A percentile compares a stretch with the other conserved stretches of the same genome.
Evolutionary conservation across 768 basidiomycete genomes (phyloP).

Genomic region (Xerocomellus amylosporus): DNA sequence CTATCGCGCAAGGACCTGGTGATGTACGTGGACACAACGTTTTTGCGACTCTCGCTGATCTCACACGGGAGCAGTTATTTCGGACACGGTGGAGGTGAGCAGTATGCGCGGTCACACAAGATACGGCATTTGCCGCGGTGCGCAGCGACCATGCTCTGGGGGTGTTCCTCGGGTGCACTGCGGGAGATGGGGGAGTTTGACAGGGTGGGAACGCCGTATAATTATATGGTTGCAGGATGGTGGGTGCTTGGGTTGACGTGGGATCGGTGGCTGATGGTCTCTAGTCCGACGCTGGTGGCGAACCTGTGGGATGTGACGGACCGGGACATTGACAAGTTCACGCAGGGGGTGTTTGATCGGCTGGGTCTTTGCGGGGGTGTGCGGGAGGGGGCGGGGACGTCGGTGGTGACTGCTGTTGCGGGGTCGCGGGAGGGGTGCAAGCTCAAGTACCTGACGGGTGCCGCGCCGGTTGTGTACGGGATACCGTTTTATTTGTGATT

Average conservation of each 20-base stretch:
- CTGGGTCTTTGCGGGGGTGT: conserved; percentile 45
- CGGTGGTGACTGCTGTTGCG: conserved; percentile 75
- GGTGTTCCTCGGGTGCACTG: conserved; percentile 90
- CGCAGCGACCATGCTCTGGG: conserved; percentile 96
- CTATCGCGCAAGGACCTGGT: conserved; percentile 76
- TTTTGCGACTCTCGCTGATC: background rate
- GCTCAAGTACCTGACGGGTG: conserved; percentile 90
- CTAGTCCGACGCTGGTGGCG: conserved; percentile 86
- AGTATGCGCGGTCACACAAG: conserved; percentile 86
- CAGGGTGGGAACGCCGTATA: conserved; percentile 84
- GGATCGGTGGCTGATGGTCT: background rate
- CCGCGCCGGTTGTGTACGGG: conserved; percentile 93
- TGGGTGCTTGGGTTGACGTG: conserved; percentile 41
- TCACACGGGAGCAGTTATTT: conserved; percentile 66
- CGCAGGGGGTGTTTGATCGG: conserved; percentile 77
- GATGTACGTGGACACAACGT: conserved; percentile 59
- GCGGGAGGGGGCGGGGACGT: conserved; percentile 33
- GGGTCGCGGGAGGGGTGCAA: conserved; percentile 79
- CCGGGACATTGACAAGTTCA: conserved; percentile 92
- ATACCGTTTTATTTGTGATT: conserved; percentile 81
- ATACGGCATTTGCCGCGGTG: conserved; percentile 80
- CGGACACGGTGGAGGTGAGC: conserved; percentile 94
- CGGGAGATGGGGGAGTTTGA: conserved; percentile 95
- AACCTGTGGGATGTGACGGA: conserved; percentile 99
- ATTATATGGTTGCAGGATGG: conserved; percentile 98